Conservation (phyloP, 108 stramenopile species). For the Fistulifera solaris region DNA sequence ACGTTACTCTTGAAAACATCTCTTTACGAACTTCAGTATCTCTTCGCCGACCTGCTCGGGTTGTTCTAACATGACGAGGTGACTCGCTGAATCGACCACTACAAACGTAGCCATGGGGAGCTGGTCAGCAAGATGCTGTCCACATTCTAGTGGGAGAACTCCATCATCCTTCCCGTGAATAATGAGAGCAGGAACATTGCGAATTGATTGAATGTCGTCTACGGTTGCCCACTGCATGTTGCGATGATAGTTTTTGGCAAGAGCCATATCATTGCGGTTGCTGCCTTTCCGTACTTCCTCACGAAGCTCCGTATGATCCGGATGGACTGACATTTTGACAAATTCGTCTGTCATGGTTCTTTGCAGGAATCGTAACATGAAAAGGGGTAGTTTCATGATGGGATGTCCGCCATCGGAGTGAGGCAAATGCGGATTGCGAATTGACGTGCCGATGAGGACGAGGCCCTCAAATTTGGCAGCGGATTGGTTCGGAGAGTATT, state of each 20-base stretch:
- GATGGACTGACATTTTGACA: constrained; percentile 8
- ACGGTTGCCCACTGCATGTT: constrained; percentile 8
- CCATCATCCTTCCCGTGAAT: constrained; percentile 16
- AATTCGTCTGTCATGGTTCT: constrained; percentile 11
- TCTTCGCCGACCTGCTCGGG: constrained; percentile 6
- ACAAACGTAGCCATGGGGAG: background rate
- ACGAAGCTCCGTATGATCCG: constrained; percentile 2
- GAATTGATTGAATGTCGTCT: constrained; percentile 1
- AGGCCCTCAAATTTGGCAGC: constrained; percentile 3
- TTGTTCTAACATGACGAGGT: constrained; percentile 17
- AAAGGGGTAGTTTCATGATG: constrained; percentile 14
- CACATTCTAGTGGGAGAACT: constrained; percentile 5
- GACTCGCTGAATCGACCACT: constrained; percentile 7
- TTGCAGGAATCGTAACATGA: constrained; percentile 8
- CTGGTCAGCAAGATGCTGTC: constrained; percentile 3
- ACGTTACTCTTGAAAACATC: background rate
- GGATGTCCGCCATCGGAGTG: constrained; percentile 12
- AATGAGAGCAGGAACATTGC: constrained; percentile 4
- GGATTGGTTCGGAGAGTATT: background rate
- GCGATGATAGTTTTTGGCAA: constrained; percentile 6
- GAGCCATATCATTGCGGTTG: constrained; percentile 11
- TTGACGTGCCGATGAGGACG: constrained; percentile 1
- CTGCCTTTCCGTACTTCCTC: background rate
- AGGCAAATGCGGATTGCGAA: constrained; percentile 5
- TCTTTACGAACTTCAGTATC: constrained; percentile 3